Evolutionary conservation across 139 green algal genomes (phyloP), one percentile per base, ranked within the genome.

Genomic region (Yamagishiella unicocca): DNA sequence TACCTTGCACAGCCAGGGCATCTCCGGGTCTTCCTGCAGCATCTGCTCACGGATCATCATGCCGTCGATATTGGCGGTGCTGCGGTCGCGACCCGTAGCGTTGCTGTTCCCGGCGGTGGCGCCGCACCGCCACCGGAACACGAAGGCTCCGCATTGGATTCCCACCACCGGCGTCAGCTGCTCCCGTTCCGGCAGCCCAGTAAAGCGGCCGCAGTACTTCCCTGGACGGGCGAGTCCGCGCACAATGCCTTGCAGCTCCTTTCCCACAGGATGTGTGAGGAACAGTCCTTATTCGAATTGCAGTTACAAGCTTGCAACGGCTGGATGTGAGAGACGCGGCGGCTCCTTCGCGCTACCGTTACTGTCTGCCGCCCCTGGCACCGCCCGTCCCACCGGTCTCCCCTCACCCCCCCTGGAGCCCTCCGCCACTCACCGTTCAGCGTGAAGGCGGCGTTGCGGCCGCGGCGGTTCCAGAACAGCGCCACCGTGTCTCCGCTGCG

Each of bases 1-100:
- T 46, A 86, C 80, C 80, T 86, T 86, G 80, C 80, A 86, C 64
- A 50, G 42, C 80, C 80, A 86, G 14, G 80, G 80, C 45, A 64
- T 77, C 80, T 86, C 80, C 9, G 62, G 80, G 80, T 86, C 80
- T 45, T 86, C 80, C 33, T 86, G 62, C 24, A 86, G 43, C 80
- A 86, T 86, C 66, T 86, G 80, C 67, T 86, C 80, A 1, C 80
- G 62, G 17, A 86, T 55, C 31, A 86, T 38, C 22, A 86, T 33
- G 1, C 62, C 43, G n/a, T 86, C 80, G 12, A 86, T 29, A 31
- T 86, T 77, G 45, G 43, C 24, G 54, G 22, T 50, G 50, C n/a
- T 9, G n/a, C 2, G 38, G 35, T 3, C 45, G n/a, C 9, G n/a
- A 1, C 45, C 45, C 4, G 27, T 46, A 35, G 35, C 6, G 70